These are phyloP conservation scores for Rhexocercosporidium sp. DNA, from an alignment of 2,329 filamentous ascomycete genomes.

Conservation along the genomic window DNA sequence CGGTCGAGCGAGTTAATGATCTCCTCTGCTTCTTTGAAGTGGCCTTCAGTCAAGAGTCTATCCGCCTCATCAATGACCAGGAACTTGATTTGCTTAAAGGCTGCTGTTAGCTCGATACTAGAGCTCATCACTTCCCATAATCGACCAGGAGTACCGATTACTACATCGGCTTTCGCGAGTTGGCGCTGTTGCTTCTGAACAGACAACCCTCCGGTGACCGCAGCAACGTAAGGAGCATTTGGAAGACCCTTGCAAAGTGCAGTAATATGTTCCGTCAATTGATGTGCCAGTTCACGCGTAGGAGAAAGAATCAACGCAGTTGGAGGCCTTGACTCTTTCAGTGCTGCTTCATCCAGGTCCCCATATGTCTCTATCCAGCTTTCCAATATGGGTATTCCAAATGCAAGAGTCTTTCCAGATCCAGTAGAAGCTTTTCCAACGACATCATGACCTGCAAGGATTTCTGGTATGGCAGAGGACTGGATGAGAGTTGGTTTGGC, in stretches of 20 bases:
- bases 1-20: conserved; percentile 83
- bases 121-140: conserved; percentile 92
- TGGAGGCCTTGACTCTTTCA: conserved; percentile 53
- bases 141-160: conserved; percentile 91
- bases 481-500: conserved; percentile 84
- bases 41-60: conserved; percentile 85
- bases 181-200: conserved; percentile 94
- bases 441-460: conserved; percentile 84
- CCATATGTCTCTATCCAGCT: conserved; percentile 66
- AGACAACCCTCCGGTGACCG: conserved; percentile 89
- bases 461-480: conserved; percentile 76
- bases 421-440: conserved; percentile 96
- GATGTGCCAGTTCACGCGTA: conserved; percentile 91
- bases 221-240: conserved; percentile 75
- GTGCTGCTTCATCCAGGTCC: conserved; percentile 47
- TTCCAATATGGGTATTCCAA: conserved; percentile 91
- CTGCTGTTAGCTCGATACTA: conserved; percentile 69
- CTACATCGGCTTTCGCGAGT: conserved; percentile 82
- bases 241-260: conserved; percentile 69
- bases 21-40: conserved; percentile 93
- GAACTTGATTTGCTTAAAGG: conserved; percentile 77
- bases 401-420: conserved; percentile 95
- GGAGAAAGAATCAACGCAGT: conserved; percentile 86
- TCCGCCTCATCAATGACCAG: conserved; percentile 95
- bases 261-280: conserved; percentile 82